Evolutionary conservation across 2,329 filamentous ascomycete genomes (phyloP).

Genomic region (Fusarium luffae): DNA sequence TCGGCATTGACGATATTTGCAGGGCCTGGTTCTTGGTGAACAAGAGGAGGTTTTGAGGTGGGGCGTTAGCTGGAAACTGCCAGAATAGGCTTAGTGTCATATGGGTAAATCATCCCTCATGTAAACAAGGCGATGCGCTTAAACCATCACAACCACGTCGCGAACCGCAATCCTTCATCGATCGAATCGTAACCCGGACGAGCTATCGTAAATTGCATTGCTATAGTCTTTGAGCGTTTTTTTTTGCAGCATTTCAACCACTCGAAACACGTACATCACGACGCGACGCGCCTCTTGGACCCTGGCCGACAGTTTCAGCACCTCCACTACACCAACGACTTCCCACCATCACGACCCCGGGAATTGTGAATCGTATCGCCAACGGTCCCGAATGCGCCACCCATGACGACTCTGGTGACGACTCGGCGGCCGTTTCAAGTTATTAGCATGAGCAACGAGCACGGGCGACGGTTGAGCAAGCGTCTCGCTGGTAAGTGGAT

Average conservation of each 20-base stretch:
- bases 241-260: not conserved
- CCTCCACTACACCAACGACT: slow-evolving; percentile 25
- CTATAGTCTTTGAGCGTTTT: not conserved
- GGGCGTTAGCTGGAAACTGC: slow-evolving; percentile 21
- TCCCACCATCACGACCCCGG: slow-evolving; percentile 31
- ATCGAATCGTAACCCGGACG: slow-evolving; percentile 19
- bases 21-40: slow-evolving; percentile 1
- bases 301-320: slow-evolving; percentile 27
- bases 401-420: slow-evolving; percentile 77
- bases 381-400: slow-evolving; percentile 57
- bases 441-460: slow-evolving; percentile 75
- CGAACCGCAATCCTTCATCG: slow-evolving; percentile 41
- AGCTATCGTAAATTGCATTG: slow-evolving; percentile 32
- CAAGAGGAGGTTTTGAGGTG: slow-evolving; percentile 23
- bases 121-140: slow-evolving; percentile 48
- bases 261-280: slow-evolving; percentile 7
- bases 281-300: slow-evolving; percentile 38
- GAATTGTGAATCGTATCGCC: slow-evolving; percentile 27
- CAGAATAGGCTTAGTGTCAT: slow-evolving; percentile 35
- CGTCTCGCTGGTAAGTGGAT: slow-evolving; percentile 68
- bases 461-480: slow-evolving; percentile 71
- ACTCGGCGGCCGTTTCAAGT: slow-evolving; percentile 72
- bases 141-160: slow-evolving; percentile 43
- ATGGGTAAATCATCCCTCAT: slow-evolving; percentile 43
- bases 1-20: slow-evolving; percentile 27